These are phyloP conservation scores for Myxozyma mucilagina DNA, from an alignment of 805 yeast species.

Conservation along the genomic window DNA sequence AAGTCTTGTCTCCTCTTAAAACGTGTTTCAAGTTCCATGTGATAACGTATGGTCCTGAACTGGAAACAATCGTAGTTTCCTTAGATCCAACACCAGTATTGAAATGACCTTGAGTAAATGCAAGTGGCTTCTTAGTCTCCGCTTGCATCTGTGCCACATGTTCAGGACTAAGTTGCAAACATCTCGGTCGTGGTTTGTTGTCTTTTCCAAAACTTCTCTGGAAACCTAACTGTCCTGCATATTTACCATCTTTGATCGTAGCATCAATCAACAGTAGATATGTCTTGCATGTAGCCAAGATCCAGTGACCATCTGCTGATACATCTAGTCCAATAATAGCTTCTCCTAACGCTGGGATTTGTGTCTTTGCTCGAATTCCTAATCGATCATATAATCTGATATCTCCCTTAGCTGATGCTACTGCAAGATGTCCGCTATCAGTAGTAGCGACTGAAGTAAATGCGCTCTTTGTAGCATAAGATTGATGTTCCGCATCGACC, in stretches of 20 bases:
- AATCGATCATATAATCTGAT: slow-evolving; percentile 69
- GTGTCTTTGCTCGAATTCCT: slow-evolving; percentile 75
- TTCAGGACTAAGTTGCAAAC: slow-evolving; percentile 68
- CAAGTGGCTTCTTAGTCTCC: slow-evolving; percentile 50
- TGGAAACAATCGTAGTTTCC: slow-evolving; percentile 72
- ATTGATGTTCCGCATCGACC: slow-evolving; percentile 56
- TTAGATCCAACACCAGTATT: slow-evolving; percentile 65
- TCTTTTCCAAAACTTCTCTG: slow-evolving; percentile 62
- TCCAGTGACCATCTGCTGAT: slow-evolving; percentile 78
- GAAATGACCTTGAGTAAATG: slow-evolving; percentile 74
- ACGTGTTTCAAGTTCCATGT: slow-evolving; percentile 73
- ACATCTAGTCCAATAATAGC: slow-evolving; percentile 64
- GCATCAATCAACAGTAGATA: slow-evolving; percentile 72
- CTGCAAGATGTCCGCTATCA: slow-evolving; percentile 69
- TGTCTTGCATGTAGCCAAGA: slow-evolving; percentile 74
- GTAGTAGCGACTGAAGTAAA: slow-evolving; percentile 71
- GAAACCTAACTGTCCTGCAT: slow-evolving; percentile 64
- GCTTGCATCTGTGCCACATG: slow-evolving; percentile 63
- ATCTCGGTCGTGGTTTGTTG: slow-evolving; percentile 66
- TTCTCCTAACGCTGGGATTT: slow-evolving; percentile 82
- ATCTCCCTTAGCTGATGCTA: slow-evolving; percentile 74
- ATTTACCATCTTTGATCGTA: slow-evolving; percentile 59
- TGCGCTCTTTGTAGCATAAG: slow-evolving; percentile 55
- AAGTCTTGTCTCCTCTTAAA: slow-evolving; percentile 52
- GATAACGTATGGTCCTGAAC: slow-evolving; percentile 79